These are phyloP conservation scores for Scedosporium aurantiacum DNA, from an alignment of 2,329 filamentous ascomycete genomes.

Conservation along the genomic window DNA sequence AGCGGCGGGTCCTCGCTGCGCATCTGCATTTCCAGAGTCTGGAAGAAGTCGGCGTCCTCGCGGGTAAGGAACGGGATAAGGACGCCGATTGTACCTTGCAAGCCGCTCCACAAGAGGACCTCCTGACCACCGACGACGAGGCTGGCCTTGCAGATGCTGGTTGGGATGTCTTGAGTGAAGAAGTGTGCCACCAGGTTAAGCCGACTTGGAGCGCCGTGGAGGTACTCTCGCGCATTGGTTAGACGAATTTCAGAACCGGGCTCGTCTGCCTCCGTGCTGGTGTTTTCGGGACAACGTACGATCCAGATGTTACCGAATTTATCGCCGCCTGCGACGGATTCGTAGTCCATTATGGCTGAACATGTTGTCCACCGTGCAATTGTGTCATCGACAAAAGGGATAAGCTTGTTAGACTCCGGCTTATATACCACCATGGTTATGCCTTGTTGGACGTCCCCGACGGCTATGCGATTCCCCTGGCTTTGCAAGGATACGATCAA, in stretches of 20 bases:
- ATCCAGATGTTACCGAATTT: conserved; percentile 98
- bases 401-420: conserved; percentile 77
- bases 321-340: conserved; percentile 87
- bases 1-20: conserved; percentile 77
- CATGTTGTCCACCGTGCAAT: conserved; percentile 85
- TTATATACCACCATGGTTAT: conserved; percentile 93
- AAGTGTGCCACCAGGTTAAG: conserved; percentile 79
- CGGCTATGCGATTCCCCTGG: conserved; percentile 81
- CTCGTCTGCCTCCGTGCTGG: conserved; percentile 83
- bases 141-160: conserved; percentile 77
- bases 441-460: conserved; percentile 86
- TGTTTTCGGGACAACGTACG: conserved; percentile 74
- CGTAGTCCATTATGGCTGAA: conserved; percentile 92
- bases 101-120: conserved; percentile 81
- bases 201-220: conserved; percentile 79
- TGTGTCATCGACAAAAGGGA: conserved; percentile 86
- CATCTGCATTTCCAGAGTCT: conserved; percentile 80
- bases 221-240: conserved; percentile 75
- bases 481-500: conserved; percentile 84
- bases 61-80: conserved; percentile 84
- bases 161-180: conserved; percentile 86
- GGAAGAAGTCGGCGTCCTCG: conserved; percentile 96
- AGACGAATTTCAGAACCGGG: conserved; percentile 81
- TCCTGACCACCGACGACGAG: conserved; percentile 87
- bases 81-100: conserved; percentile 90